A percentile compares a stretch with the other conserved stretches of the same genome.
Evolutionary conservation across 805 yeast species (phyloP).

Genomic region (Pichia insulana): DNA sequence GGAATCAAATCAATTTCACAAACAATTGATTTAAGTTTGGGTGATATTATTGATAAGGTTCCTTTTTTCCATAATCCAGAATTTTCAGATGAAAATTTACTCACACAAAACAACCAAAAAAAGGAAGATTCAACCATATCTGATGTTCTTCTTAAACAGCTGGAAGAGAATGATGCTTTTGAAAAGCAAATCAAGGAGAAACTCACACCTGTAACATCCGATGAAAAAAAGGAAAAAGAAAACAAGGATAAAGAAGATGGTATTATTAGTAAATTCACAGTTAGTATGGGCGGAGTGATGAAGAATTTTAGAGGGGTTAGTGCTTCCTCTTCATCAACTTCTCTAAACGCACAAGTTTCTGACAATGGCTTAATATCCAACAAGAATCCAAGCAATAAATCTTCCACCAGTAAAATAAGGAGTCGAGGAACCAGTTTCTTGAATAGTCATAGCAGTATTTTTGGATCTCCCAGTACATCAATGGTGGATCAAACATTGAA

Average conservation of each 20-base stretch:
- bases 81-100: not conserved
- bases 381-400: not conserved
- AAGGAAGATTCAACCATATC: slow-evolving; percentile 9
- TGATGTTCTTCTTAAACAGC: slow-evolving; percentile 22
- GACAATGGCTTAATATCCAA: not conserved
- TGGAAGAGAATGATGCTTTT: slow-evolving; percentile 25
- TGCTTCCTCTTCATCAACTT: slow-evolving; percentile 26
- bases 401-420: slow-evolving; percentile 13
- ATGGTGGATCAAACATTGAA: slow-evolving; percentile 1
- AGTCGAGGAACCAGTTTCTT: slow-evolving; percentile 28
- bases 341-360: slow-evolving; percentile 12
- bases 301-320: slow-evolving; percentile 28
- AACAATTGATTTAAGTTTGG: slow-evolving; percentile 29
- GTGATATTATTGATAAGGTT: slow-evolving; percentile 27
- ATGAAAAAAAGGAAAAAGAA: not conserved
- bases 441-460: slow-evolving; percentile 14
- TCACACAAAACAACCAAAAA: not conserved
- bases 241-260: slow-evolving; percentile 12
- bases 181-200: slow-evolving; percentile 6
- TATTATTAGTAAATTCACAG: slow-evolving; percentile 23
- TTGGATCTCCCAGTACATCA: slow-evolving; percentile 10
- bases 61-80: slow-evolving; percentile 8
- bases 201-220: not conserved
- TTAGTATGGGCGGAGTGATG: slow-evolving; percentile 29
- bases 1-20: slow-evolving; percentile 27